Conservation (phyloP, 139 green algal genomes). For the Chlorella sp. region DNA sequence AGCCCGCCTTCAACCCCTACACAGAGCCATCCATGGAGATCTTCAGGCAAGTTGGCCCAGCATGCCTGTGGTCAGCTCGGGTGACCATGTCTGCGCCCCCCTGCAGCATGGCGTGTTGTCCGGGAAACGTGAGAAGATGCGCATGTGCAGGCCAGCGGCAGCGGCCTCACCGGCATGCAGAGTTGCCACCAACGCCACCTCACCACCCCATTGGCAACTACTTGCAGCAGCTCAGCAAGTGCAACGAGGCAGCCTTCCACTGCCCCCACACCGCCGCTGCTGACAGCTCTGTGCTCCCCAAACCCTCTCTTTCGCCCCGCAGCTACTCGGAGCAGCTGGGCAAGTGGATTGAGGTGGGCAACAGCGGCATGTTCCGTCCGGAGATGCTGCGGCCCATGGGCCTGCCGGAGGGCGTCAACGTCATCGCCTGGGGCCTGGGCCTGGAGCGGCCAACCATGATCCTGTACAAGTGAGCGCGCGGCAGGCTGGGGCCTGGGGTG, state of each 20-base stretch:
- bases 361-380: slow-evolving; percentile 95
- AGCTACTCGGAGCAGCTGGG: slow-evolving; percentile 93
- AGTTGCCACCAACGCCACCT: too few species aligned
- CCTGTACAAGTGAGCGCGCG: slow-evolving; percentile 80
- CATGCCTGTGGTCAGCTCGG: too few species aligned
- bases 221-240: too few species aligned
- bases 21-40: slow-evolving; percentile 99
- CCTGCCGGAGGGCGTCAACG: slow-evolving; percentile 94
- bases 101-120: too few species aligned
- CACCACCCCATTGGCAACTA: too few species aligned
- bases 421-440: slow-evolving; percentile 98
- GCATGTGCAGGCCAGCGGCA: too few species aligned
- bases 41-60: slow-evolving; percentile 90
- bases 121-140: too few species aligned
- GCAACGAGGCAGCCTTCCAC: too few species aligned
- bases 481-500: too few species aligned
- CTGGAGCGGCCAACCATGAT: slow-evolving; percentile 98
- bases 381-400: slow-evolving; percentile 99
- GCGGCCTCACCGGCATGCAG: too few species aligned
- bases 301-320: background rate
- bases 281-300: background rate
- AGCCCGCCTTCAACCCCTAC: slow-evolving; percentile 99
- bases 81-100: too few species aligned
- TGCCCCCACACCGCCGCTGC: too few species aligned
- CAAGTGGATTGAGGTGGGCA: slow-evolving; percentile 99